Evolutionary conservation across 2,329 filamentous ascomycete genomes (phyloP), one percentile per base, ranked within the genome.

Genomic region (Alternaria arborescens): DNA sequence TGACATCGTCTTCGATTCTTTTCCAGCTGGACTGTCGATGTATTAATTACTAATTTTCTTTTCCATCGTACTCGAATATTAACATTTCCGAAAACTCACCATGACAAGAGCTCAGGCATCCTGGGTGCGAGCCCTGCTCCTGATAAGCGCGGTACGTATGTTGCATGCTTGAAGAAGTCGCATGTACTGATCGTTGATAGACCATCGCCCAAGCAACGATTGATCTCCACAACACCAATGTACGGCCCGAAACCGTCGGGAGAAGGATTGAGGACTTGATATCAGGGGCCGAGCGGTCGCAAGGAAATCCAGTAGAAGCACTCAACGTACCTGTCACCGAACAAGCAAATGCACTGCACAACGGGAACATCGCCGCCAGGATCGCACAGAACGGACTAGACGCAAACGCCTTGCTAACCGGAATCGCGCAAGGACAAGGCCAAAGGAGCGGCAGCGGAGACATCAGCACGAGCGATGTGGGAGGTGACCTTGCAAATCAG

Each of bases 1-100:
- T 62, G 62, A 68, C 68, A 58, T 56, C 61, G 57, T 46, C 66
- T 74, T 67, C 51, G 60, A 68, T 64, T 63, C 57, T 61, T 42
- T 61, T 65, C 61, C 74, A 78, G 76, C 76, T 76, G 76, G 68
- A 63, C 76, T 78, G 76, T 74, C 71, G 52, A 71, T 68, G 60
- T 72, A 68, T 65, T 75, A 70, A 75, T 68, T 74, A 74, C 72
- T 77, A 67, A 41, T 52, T 52, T 38, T 55, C 57, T 51, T 42
- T 42, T 57, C 55, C 36, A 54, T 18, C 22, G 18, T 43, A 43
- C 16, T 24, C 22, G 34, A 16, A 47, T 54, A 11, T 38, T 22
- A 1, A 14, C 16, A 28, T 56, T 20, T 30, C 36, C 40, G 4
- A 22, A 48, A 36, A 50, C 30, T 42, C 62, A 70, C 38, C 16